Conservation (phyloP, 805 yeast genomes). For the Wickerhamiella shivajii region DNA sequence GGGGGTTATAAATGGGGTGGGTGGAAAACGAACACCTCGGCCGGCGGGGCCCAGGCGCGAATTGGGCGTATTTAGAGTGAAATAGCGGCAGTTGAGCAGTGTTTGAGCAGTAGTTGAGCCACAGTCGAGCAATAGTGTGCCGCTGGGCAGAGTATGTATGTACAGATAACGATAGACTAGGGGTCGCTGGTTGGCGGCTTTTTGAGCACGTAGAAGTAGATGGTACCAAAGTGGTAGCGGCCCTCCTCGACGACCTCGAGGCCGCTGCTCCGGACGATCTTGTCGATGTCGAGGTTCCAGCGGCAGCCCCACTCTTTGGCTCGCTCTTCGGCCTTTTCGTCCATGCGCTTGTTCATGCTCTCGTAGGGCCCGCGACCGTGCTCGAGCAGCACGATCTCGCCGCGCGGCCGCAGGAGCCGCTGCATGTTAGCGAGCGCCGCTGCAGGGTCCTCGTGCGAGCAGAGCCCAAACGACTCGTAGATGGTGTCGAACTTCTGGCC, state of each 20-base stretch:
- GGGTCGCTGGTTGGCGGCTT: too few relatives aligned
- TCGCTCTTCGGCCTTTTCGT: conserved; percentile 68
- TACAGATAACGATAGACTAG: too few relatives aligned
- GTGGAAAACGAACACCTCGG: too few relatives aligned
- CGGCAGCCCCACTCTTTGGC: conserved; percentile 92
- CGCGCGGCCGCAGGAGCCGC: conserved; percentile 67
- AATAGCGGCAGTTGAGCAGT: too few relatives aligned
- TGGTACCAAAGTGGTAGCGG: conserved; percentile 80
- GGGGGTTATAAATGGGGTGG: too few relatives aligned
- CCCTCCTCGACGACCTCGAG: conserved; percentile 67
- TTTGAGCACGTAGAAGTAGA: conserved; percentile 31
- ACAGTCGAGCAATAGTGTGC: too few relatives aligned
- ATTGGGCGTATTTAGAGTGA: too few relatives aligned
- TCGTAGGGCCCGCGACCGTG: conserved; percentile 83
- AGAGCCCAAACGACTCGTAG: conserved; percentile 85
- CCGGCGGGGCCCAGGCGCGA: too few relatives aligned
- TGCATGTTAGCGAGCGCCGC: conserved; percentile 63
- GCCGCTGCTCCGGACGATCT: conserved; percentile 68
- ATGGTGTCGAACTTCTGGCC: conserved; percentile 68
- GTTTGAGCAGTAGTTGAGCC: too few relatives aligned
- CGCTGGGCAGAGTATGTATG: too few relatives aligned
- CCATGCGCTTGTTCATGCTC: conserved; percentile 64
- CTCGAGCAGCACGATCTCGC: conserved; percentile 73
- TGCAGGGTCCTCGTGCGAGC: conserved; percentile 92
- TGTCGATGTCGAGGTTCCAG: conserved; percentile 92